Base-by-base conservation (phyloP, 2,329 filamentous ascomycete species). In the Aspergillus fumigatiaffinis region DNA sequence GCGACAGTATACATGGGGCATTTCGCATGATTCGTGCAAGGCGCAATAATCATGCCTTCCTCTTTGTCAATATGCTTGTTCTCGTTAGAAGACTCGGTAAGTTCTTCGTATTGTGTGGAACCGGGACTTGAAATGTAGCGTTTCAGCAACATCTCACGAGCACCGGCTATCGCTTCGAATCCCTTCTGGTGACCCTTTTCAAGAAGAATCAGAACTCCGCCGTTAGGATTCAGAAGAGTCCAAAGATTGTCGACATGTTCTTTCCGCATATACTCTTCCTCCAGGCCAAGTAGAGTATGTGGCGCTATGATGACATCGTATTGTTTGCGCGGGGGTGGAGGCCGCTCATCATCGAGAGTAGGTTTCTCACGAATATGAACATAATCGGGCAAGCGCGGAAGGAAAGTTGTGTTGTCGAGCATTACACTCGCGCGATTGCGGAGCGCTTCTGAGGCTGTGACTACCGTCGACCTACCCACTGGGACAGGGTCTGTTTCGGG, bases 181-280 rank as follows among this genome's bases (percentile, higher is more conserved):
- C 94, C 94, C 47, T 91, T 86, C 12, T 92, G 90, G 12, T 96
- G 85, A 0, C 92, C 94, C 73, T 97, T 97, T 72, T 99, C 94
- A 23, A 97, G 77, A 3, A 97, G 76, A 51, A 97, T 84, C 4
- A 99, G 80, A 14, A 99, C 84, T 38, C 94, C 94, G 1, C 93
- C 93, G 20, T 92, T 82, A 1, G 89, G 89, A 53, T 89, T 90
- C 3, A 97, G 80, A 52, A 97, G 80, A 14, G 85, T 87, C 94
- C 94, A 99, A 1, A 97, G 83, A 59, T 96, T 96, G 68, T 95
- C 87, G 21, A 97, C 79, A 53, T 94, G 81, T 35, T 88, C 84
- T 68, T 90, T 92, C 49, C 92, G 88, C 67, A 89, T 79, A 66
- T 87, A 90, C 10, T 89, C 87, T 70, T 93, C 88, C 58, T 87